phyloP scores from a whole-genome alignment of 768 basidiomycete genomes.

The Pleurotus citrinopileatus region DNA sequence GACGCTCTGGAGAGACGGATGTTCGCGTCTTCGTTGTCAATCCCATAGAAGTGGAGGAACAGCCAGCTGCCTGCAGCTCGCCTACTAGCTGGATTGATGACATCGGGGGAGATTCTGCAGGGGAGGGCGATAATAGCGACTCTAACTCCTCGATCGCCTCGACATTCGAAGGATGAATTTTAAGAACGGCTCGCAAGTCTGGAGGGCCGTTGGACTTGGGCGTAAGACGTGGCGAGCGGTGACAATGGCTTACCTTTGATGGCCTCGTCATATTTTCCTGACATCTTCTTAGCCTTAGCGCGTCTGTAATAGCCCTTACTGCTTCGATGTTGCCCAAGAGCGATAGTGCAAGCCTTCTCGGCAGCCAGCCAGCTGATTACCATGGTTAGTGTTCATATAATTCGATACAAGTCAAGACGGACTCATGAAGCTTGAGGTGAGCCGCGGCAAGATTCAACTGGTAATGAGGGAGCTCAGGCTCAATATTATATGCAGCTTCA shows the following conservation, averaged over 20 bases:
- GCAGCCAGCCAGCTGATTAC: slow-evolving; percentile 63
- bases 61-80: not conserved
- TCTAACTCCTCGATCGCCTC: slow-evolving; percentile 61
- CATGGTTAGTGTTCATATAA: slow-evolving; percentile 5
- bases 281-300: slow-evolving; percentile 63
- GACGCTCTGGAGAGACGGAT: slow-evolving; percentile 18
- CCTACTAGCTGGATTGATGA: slow-evolving; percentile 14
- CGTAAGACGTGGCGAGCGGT: too few species aligned
- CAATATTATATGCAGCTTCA: slow-evolving; percentile 56
- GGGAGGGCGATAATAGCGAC: slow-evolving; percentile 30
- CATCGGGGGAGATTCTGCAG: slow-evolving; percentile 16
- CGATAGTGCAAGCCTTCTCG: slow-evolving; percentile 65
- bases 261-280: slow-evolving; percentile 53
- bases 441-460: slow-evolving; percentile 77
- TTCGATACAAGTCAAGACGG: slow-evolving; percentile 22
- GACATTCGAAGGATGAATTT: slow-evolving; percentile 58
- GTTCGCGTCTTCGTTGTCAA: slow-evolving; percentile 13
- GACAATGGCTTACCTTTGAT: slow-evolving; percentile 46
- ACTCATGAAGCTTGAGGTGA: slow-evolving; percentile 69
- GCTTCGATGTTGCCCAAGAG: slow-evolving; percentile 61
- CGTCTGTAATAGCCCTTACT: slow-evolving; percentile 71
- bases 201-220: slow-evolving; percentile 4
- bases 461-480: slow-evolving; percentile 73
- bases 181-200: slow-evolving; percentile 64
- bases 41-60: slow-evolving; percentile 16